Evolutionary conservation across 2,329 filamentous ascomycete species (phyloP).

Genomic region (Penicillium sp.): DNA sequence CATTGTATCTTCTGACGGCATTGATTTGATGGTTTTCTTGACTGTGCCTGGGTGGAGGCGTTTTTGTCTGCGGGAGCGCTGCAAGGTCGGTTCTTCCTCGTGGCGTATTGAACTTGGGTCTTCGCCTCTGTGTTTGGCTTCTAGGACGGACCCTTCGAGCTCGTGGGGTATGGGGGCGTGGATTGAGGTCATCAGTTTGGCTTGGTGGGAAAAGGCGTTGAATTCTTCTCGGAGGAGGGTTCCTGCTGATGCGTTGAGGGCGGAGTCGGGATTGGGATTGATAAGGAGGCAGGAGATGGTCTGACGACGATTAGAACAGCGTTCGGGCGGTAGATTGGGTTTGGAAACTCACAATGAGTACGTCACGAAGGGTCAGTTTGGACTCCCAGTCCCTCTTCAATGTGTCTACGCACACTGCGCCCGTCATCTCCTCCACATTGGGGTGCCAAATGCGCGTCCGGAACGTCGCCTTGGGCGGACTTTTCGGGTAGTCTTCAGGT

Average conservation of each 20-base stretch:
- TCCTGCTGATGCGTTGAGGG: slow-evolving; percentile 61
- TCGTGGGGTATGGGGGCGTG: slow-evolving; percentile 55
- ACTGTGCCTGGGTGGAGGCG: slow-evolving; percentile 8
- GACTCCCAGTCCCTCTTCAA: slow-evolving; percentile 63
- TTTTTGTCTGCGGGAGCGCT: slow-evolving; percentile 16
- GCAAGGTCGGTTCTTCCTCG: slow-evolving; percentile 19
- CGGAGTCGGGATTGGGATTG: slow-evolving; percentile 63
- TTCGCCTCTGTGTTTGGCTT: slow-evolving; percentile 56
- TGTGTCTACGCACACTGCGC: slow-evolving; percentile 63
- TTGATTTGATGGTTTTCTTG: slow-evolving; percentile 12
- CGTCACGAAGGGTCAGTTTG: slow-evolving; percentile 57
- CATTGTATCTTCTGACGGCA: not conserved
- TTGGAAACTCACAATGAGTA: slow-evolving; percentile 47
- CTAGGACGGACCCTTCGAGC: slow-evolving; percentile 45
- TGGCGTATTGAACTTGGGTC: slow-evolving; percentile 37
- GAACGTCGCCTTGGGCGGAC: slow-evolving; percentile 56
- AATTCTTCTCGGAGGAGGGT: slow-evolving; percentile 60
- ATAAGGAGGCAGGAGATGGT: slow-evolving; percentile 63
- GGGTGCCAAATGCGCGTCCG: slow-evolving; percentile 63
- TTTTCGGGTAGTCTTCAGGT: slow-evolving; percentile 54
- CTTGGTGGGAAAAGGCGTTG: slow-evolving; percentile 55
- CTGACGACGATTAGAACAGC: slow-evolving; percentile 22
- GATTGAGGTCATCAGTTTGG: slow-evolving; percentile 61
- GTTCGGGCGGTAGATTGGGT: not conserved
- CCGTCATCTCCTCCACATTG: slow-evolving; percentile 62